A percentile compares a stretch with the other conserved stretches of the same genome.
phyloP scores from a whole-genome alignment of 805 yeast species.

The Lipomyces sp. region DNA sequence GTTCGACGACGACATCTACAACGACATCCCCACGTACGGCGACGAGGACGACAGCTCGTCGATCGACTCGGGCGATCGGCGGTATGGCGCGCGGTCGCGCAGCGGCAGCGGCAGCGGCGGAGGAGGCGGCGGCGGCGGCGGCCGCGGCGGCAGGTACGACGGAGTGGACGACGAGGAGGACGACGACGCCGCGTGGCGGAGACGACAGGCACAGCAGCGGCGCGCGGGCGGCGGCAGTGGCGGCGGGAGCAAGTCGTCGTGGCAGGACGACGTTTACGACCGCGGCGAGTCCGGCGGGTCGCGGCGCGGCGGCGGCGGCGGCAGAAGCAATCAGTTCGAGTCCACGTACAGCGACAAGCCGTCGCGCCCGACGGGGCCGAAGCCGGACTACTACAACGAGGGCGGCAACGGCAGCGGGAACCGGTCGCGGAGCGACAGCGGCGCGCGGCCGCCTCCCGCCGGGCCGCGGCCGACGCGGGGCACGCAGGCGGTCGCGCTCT shows the following conservation, averaged over 20 bases:
- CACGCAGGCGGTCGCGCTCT: conserved; percentile 86
- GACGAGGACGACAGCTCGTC: conserved; percentile 26
- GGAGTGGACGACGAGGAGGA: conserved; percentile 38
- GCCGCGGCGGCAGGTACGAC: conserved; percentile 31
- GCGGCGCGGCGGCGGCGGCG: conserved; percentile 40
- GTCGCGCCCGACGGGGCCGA: conserved; percentile 44
- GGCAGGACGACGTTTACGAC: conserved; percentile 90
- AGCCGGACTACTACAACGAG: conserved; percentile 40
- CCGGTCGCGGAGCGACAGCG: conserved; percentile 1
- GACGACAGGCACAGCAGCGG: conserved; percentile 32
- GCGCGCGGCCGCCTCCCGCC: not conserved
- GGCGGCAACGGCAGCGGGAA: conserved; percentile 3
- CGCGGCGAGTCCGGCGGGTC: conserved; percentile 37
- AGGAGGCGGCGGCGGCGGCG: conserved; percentile 5
- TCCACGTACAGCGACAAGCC: conserved; percentile 43
- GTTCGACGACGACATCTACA: conserved; percentile 63
- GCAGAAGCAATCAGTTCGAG: conserved; percentile 42
- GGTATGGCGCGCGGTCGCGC: conserved; percentile 14
- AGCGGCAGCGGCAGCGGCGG: conserved; percentile 19
- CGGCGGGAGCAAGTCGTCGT: conserved; percentile 43
- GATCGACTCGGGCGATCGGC: conserved; percentile 19
- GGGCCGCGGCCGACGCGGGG: conserved; percentile 36
- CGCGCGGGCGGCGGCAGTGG: conserved; percentile 29
- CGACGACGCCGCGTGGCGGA: conserved; percentile 44
- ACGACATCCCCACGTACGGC: conserved; percentile 66